phyloP scores from a whole-genome alignment of 257 asterid species.

The Solanum ossicruentum region DNA sequence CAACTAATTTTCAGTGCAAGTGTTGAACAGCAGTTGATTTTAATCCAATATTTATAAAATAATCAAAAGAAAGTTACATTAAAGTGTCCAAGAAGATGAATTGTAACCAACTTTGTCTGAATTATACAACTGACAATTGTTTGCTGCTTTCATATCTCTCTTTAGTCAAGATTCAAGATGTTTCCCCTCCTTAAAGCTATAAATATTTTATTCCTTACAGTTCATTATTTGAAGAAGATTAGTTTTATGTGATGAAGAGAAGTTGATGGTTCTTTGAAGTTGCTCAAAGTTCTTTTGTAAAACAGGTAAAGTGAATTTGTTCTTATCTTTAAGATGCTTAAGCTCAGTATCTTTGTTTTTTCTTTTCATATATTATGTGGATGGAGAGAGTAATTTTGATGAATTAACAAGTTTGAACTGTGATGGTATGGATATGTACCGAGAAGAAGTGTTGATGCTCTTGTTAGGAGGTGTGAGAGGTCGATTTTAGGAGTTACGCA shows the following conservation, averaged over 20 bases:
- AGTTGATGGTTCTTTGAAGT: not conserved
- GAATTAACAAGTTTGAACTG: not conserved
- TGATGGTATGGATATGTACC: not conserved
- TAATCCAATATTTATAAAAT: not conserved
- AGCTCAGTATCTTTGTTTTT: not conserved
- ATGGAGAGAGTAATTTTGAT: not conserved
- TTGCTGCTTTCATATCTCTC: not conserved
- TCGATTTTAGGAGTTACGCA: too few species aligned
- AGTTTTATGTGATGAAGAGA: not conserved
- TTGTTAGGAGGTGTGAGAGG: too few species aligned
- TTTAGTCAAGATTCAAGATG: not conserved
- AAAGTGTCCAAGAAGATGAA: conserved; percentile 14
- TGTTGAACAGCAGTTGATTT: not conserved
- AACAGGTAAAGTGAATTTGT: not conserved
- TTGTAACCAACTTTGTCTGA: conserved; percentile 6
- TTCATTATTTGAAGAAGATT: not conserved
- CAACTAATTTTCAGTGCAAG: not conserved
- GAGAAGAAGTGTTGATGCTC: too few species aligned
- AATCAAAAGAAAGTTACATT: not conserved
- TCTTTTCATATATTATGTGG: not conserved
- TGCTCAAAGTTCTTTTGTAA: not conserved
- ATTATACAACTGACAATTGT: not conserved
- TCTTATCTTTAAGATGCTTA: not conserved
- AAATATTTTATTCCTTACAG: not conserved
- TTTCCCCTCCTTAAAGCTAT: not conserved